Percentiles rank a stretch among this genome's conserved stretches.
Evolutionary conservation across 2,329 filamentous ascomycete genomes (phyloP).

Genomic region (Drechslera avenae): DNA sequence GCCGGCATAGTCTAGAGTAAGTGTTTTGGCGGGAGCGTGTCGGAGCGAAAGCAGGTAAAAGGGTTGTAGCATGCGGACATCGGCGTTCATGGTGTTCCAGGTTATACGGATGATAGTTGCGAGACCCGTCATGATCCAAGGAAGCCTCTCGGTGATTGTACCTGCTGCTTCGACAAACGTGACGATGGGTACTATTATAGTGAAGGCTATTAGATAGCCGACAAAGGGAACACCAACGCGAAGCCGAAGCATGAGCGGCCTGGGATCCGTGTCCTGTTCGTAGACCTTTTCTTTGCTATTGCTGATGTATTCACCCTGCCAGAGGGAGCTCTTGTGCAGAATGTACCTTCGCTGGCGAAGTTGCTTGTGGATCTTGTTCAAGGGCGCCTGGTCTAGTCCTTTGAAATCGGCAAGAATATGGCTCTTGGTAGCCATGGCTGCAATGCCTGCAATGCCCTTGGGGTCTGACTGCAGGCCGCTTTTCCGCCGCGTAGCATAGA

Average conservation of each 20-base stretch:
- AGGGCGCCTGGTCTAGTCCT: slow-evolving; percentile 70
- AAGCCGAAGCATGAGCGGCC: slow-evolving; percentile 70
- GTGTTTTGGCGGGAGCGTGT: slow-evolving; percentile 67
- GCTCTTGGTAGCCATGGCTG: slow-evolving; percentile 74
- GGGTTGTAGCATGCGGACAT: slow-evolving; percentile 74
- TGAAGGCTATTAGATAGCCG: slow-evolving; percentile 61
- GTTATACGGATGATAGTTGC: slow-evolving; percentile 70
- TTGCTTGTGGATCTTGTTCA: slow-evolving; percentile 69
- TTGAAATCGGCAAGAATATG: slow-evolving; percentile 77
- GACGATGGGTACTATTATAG: slow-evolving; percentile 63
- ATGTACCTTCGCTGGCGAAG: slow-evolving; percentile 71
- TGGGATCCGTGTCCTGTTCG: slow-evolving; percentile 56
- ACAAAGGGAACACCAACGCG: slow-evolving; percentile 66
- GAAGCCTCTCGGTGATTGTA: slow-evolving; percentile 63
- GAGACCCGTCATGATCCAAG: slow-evolving; percentile 69
- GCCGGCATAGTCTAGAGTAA: slow-evolving; percentile 75
- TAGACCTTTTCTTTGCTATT: slow-evolving; percentile 57
- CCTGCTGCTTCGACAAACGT: slow-evolving; percentile 63
- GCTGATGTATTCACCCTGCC: slow-evolving; percentile 63
- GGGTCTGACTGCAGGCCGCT: slow-evolving; percentile 72
- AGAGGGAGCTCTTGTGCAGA: slow-evolving; percentile 71
- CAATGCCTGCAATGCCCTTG: slow-evolving; percentile 73
- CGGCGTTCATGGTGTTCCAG: slow-evolving; percentile 71
- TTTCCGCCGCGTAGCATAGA: slow-evolving; percentile 66
- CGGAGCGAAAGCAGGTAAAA: slow-evolving; percentile 72